Percentiles rank a stretch among this genome's conserved stretches.
phyloP scores from a whole-genome alignment of 2,329 filamentous ascomycete genomes.

The Stachybotrys elegans region DNA sequence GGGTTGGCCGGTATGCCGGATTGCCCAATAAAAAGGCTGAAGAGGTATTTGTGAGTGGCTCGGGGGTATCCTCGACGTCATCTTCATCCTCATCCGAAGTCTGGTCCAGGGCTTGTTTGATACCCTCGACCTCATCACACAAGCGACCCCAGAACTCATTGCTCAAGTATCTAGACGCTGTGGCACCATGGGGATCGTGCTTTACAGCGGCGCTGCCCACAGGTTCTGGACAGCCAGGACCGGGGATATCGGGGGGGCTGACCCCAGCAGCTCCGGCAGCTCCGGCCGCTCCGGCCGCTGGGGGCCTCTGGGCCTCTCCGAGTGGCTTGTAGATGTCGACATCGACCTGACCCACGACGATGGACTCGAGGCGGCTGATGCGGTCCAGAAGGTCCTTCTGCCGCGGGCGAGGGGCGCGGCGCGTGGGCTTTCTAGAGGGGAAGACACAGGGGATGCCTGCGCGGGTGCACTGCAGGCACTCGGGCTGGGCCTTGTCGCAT shows the following conservation, averaged over 20 bases:
- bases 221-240: no score
- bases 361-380: constrained; percentile 37
- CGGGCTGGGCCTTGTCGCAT: constrained; percentile 50
- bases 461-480: constrained; percentile 47
- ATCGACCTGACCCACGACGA: constrained; percentile 39
- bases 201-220: background rate
- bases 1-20: constrained; percentile 13
- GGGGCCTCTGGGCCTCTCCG: constrained; percentile 2
- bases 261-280: background rate
- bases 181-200: background rate
- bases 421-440: constrained; percentile 37
- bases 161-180: constrained; percentile 33
- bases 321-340: constrained; percentile 21
- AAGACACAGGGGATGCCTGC: constrained; percentile 42
- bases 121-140: constrained; percentile 38
- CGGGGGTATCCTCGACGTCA: constrained; percentile 24
- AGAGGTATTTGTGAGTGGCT: constrained; percentile 15
- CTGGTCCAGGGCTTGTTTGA: constrained; percentile 37
- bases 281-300: background rate
- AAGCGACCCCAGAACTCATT: constrained; percentile 39
- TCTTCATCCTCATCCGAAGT: constrained; percentile 34
- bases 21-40: constrained; percentile 24
- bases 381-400: constrained; percentile 39
- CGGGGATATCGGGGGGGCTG: background rate
- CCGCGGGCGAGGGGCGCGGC: constrained; percentile 32